Evolutionary conservation across 345 rosid genomes (phyloP).

Genomic region (Gossypium bickii): DNA sequence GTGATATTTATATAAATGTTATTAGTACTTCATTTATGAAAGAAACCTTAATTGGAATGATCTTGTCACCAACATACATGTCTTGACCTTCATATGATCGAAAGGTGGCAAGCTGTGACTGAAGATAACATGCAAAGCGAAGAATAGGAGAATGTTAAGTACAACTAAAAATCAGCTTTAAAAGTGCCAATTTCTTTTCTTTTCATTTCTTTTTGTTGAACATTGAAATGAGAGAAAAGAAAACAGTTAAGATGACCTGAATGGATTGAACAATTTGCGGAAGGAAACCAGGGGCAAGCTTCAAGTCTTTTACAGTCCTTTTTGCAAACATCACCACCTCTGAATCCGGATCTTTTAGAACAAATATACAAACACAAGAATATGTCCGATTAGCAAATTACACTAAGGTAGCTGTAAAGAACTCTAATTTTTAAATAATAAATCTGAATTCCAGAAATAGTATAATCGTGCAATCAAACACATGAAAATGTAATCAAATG

Average conservation of each 20-base stretch:
- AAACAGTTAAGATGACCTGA: conserved; percentile 43
- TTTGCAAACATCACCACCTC: conserved; percentile 79
- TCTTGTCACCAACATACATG: conserved; percentile 84
- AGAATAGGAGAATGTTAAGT: not conserved
- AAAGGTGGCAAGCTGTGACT: conserved; percentile 85
- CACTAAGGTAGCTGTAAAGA: not conserved
- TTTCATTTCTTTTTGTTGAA: not conserved
- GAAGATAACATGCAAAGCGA: conserved; percentile 15
- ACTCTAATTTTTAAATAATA: not conserved
- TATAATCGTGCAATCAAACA: not conserved
- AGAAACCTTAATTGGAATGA: conserved; percentile 85
- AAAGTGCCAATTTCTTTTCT: not conserved
- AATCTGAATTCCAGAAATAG: not conserved
- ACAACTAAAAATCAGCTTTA: not conserved
- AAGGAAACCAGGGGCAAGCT: conserved; percentile 76
- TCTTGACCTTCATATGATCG: conserved; percentile 90
- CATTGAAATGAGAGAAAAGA: not conserved
- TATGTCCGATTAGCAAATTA: not conserved
- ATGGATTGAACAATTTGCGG: conserved; percentile 87
- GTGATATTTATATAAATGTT: not conserved
- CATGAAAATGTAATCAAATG: not conserved
- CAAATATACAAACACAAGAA: not conserved
- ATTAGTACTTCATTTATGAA: not conserved
- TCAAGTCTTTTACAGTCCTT: conserved; percentile 86
- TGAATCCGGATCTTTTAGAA: conserved; percentile 65